Evolutionary conservation across 805 yeast genomes (phyloP).

Genomic region (Teunomyces gatunensis): DNA sequence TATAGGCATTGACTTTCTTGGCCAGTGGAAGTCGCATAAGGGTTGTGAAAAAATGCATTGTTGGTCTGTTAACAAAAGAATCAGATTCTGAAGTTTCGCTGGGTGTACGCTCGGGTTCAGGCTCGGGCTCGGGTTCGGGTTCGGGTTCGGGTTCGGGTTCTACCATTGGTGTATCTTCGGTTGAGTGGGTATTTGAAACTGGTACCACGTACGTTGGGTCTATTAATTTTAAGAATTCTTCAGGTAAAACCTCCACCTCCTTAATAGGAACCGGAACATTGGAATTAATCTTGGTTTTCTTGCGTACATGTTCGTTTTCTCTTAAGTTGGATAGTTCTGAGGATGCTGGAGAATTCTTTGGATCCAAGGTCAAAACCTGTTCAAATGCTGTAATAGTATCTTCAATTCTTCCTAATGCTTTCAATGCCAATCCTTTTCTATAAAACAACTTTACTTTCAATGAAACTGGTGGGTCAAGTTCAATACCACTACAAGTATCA

Average conservation of each 20-base stretch:
- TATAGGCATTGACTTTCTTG: constrained; percentile 29
- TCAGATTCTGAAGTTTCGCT: background rate
- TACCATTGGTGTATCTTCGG: background rate
- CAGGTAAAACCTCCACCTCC: constrained; percentile 46
- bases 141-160: background rate
- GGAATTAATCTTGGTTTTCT: constrained; percentile 6
- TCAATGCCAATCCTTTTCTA: constrained; percentile 46
- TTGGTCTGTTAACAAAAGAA: constrained; percentile 17
- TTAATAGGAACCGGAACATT: constrained; percentile 29
- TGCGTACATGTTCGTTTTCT: constrained; percentile 8
- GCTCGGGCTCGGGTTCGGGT: background rate
- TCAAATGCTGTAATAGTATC: constrained; percentile 29
- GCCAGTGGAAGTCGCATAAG: constrained; percentile 26
- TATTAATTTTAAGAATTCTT: constrained; percentile 16
- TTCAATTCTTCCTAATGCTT: constrained; percentile 20
- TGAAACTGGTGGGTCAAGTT: constrained; percentile 22
- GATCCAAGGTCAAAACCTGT: constrained; percentile 41
- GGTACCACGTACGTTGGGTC: background rate
- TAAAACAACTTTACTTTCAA: constrained; percentile 49
- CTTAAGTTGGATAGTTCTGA: constrained; percentile 28
- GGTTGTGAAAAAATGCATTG: constrained; percentile 24
- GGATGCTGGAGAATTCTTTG: constrained; percentile 36
- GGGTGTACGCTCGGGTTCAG: background rate
- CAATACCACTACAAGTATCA: constrained; percentile 52
- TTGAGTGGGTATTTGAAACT: no score